Conservation (phyloP, 768 basidiomycete genomes). For the Mycena galericulata region DNA sequence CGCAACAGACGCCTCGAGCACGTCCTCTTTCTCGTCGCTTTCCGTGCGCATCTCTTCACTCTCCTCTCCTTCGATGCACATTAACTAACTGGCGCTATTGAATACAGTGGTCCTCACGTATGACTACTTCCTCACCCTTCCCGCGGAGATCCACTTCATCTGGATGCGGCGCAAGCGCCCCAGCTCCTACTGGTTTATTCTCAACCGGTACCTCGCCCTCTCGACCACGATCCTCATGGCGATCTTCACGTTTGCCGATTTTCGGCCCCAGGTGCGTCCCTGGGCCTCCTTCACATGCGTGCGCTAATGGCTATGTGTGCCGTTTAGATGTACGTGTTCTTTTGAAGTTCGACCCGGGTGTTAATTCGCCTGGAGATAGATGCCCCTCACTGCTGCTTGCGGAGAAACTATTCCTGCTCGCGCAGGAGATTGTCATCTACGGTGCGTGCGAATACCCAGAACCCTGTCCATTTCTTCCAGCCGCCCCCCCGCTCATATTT, state of each 20-base stretch:
- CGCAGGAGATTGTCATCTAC: constrained; percentile 13
- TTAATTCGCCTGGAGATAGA: not conserved
- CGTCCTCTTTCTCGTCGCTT: not conserved
- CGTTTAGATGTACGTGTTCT: not conserved
- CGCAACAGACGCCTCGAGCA: not conserved
- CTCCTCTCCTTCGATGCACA: not conserved
- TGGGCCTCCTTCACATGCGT: not conserved
- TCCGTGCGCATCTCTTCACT: not conserved
- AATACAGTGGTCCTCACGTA: constrained; percentile 6
- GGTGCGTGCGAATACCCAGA: not conserved
- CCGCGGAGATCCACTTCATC: constrained; percentile 18
- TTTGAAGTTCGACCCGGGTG: not conserved
- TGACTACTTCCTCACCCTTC: constrained; percentile 26
- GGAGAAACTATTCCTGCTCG: constrained; percentile 4
- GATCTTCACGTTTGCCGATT: not conserved
- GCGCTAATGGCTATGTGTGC: not conserved
- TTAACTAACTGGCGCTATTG: not conserved
- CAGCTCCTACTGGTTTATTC: constrained; percentile 4
- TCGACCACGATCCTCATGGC: not conserved
- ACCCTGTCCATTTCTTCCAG: not conserved
- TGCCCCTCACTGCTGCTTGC: not conserved
- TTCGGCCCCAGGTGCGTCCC: not conserved
- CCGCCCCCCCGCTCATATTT: no score
- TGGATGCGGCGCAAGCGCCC: constrained; percentile 3
- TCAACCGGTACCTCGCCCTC: constrained; percentile 20